These are phyloP conservation scores for Podaxis sp. DNA, from an alignment of 768 basidiomycete genomes.

Conservation along the genomic window DNA sequence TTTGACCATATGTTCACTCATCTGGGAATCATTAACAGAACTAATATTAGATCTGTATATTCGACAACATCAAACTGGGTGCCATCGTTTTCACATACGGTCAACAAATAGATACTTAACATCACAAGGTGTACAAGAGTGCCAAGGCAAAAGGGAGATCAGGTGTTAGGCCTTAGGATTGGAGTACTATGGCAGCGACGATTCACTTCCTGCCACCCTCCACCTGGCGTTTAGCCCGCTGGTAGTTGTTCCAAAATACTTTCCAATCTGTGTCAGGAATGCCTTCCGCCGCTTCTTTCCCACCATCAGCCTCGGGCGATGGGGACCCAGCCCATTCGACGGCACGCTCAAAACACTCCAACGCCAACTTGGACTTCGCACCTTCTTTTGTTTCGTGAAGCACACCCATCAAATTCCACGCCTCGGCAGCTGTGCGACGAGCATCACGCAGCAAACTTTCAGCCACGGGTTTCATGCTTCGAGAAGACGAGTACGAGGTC, in stretches of 20 bases:
- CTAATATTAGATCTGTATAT: background rate
- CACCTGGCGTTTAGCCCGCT: conserved; percentile 38
- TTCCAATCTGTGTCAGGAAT: conserved; percentile 62
- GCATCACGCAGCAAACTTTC: conserved; percentile 62
- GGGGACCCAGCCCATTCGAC: conserved; percentile 62
- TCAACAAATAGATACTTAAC: background rate
- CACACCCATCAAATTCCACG: conserved; percentile 73
- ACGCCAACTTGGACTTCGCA: conserved; percentile 35
- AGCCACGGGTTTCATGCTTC: conserved; percentile 54
- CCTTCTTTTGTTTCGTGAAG: conserved; percentile 48
- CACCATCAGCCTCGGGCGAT: conserved; percentile 31
- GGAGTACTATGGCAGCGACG: background rate
- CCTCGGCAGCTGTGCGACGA: conserved; percentile 66
- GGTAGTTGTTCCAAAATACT: conserved; percentile 58
- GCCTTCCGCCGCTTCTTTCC: conserved; percentile 44
- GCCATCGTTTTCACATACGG: background rate
- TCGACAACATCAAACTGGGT: background rate
- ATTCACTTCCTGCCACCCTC: background rate
- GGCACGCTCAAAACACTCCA: conserved; percentile 68
- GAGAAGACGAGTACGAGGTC: conserved; percentile 43
- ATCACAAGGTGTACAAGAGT: background rate
- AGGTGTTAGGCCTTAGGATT: background rate
- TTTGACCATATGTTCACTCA: background rate
- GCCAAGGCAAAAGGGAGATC: background rate
- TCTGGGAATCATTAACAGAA: background rate